Conservation (phyloP, 768 basidiomycete species). For the Kwoniella sp. region DNA sequence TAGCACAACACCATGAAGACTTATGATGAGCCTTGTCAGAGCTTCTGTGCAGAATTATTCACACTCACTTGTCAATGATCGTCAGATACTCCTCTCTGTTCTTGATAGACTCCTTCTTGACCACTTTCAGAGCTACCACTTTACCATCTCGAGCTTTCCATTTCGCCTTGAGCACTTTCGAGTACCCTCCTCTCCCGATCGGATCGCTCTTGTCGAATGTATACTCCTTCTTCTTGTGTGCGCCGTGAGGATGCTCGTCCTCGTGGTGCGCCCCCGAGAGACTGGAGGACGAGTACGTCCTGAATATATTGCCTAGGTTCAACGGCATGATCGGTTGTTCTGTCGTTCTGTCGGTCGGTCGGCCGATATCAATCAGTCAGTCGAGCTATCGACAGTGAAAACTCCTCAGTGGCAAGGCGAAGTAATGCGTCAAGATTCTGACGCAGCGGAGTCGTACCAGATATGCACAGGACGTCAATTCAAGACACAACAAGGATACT, state of each 20-base stretch:
- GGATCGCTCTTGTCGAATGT: constrained; percentile 6
- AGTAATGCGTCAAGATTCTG: no score
- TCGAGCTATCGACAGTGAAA: no score
- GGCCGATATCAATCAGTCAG: no score
- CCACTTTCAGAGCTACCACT: constrained; percentile 35
- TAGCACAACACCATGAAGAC: neutral
- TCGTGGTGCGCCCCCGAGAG: neutral
- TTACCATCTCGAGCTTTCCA: constrained; percentile 21
- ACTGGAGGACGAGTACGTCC: neutral
- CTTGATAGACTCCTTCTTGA: constrained; percentile 37
- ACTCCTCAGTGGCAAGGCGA: no score
- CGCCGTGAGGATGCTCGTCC: constrained; percentile 9
- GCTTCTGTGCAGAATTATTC: no score
- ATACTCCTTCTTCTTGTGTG: constrained; percentile 19
- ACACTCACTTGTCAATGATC: constrained; percentile 26
- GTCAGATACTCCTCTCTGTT: constrained; percentile 36
- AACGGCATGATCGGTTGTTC: neutral
- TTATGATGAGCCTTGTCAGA: neutral
- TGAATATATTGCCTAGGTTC: neutral
- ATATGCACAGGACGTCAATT: no score
- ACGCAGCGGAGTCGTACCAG: no score
- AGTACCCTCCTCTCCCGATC: constrained; percentile 18
- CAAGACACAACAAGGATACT: no score
- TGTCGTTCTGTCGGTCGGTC: no score
- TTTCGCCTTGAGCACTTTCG: constrained; percentile 20